Evolutionary conservation across 306 rosid species (phyloP).

Genomic region (Lupinus albus): DNA sequence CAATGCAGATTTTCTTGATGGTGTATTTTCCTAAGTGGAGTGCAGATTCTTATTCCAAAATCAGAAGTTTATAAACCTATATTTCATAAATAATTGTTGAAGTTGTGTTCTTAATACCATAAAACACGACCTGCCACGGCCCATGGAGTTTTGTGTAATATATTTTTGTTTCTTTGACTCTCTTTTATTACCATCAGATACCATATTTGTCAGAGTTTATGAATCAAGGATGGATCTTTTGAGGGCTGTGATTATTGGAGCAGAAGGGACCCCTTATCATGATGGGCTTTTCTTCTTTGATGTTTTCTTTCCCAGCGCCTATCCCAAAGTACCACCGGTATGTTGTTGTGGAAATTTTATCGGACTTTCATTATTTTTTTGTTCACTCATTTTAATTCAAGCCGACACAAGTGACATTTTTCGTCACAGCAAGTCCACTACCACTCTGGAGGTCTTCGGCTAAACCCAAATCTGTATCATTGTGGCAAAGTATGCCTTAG

Average conservation of each 20-base stretch:
- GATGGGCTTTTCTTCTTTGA: constrained; percentile 95
- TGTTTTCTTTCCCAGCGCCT: constrained; percentile 68
- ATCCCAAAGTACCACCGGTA: constrained; percentile 87
- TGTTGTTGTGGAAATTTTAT: constrained; percentile 40
- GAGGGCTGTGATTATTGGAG: constrained; percentile 92
- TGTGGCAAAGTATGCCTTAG: constrained; percentile 96
- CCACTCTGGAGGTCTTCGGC: constrained; percentile 85
- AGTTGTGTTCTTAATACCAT: constrained; percentile 24
- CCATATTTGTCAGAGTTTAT: constrained; percentile 79
- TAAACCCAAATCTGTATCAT: constrained; percentile 86
- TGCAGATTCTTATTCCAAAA: no score
- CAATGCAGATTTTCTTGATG: no score
- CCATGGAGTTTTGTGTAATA: constrained; percentile 3
- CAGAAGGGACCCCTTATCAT: constrained; percentile 96
- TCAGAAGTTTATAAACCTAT: neutral
- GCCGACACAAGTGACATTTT: constrained; percentile 31
- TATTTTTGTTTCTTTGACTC: constrained; percentile 26
- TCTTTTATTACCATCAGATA: constrained; percentile 49
- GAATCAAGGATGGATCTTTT: constrained; percentile 89
- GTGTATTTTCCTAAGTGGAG: no score
- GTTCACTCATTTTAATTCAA: constrained; percentile 24
- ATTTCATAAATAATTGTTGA: constrained; percentile 5
- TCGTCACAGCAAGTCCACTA: constrained; percentile 68
- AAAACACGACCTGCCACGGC: constrained; percentile 6
- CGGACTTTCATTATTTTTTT: neutral